A percentile compares a stretch with the other conserved stretches of the same genome.
These are phyloP conservation scores for Trichopus zeylanicus DNA, from an alignment of 116 monocot species.

Conservation along the genomic window DNA sequence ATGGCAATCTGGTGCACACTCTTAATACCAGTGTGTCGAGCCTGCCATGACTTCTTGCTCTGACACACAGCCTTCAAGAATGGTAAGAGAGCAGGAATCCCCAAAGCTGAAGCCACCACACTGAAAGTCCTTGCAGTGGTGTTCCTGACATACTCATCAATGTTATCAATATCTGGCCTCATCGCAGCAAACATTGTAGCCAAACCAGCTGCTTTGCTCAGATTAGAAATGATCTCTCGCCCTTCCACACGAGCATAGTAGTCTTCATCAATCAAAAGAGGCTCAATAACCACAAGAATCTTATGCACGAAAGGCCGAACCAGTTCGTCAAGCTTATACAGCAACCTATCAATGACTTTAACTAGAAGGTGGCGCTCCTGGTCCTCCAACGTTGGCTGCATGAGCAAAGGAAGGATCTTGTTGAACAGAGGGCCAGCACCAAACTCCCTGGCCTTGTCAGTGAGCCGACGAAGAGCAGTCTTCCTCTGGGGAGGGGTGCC, in stretches of 20 bases:
- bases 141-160: constrained; percentile 92
- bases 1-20: constrained; percentile 92
- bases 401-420: constrained; percentile 82
- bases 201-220: constrained; percentile 88
- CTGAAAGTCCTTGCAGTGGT: constrained; percentile 92
- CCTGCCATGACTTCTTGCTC: constrained; percentile 97
- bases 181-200: constrained; percentile 93
- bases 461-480: constrained; percentile 76
- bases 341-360: constrained; percentile 84
- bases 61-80: constrained; percentile 94
- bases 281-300: constrained; percentile 91
- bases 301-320: constrained; percentile 90
- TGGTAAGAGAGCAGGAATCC: constrained; percentile 82
- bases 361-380: constrained; percentile 88
- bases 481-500: constrained; percentile 85
- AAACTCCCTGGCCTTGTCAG: constrained; percentile 80
- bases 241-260: constrained; percentile 97
- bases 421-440: constrained; percentile 88
- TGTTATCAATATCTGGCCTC: constrained; percentile 96
- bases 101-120: constrained; percentile 90
- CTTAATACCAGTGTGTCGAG: constrained; percentile 87
- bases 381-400: constrained; percentile 92
- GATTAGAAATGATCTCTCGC: constrained; percentile 90
- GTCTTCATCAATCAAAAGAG: constrained; percentile 86
- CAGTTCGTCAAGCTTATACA: constrained; percentile 86